These are phyloP conservation scores for Fusarium neocosmosporiellum DNA, from an alignment of 2,329 filamentous ascomycete genomes.

Conservation along the genomic window DNA sequence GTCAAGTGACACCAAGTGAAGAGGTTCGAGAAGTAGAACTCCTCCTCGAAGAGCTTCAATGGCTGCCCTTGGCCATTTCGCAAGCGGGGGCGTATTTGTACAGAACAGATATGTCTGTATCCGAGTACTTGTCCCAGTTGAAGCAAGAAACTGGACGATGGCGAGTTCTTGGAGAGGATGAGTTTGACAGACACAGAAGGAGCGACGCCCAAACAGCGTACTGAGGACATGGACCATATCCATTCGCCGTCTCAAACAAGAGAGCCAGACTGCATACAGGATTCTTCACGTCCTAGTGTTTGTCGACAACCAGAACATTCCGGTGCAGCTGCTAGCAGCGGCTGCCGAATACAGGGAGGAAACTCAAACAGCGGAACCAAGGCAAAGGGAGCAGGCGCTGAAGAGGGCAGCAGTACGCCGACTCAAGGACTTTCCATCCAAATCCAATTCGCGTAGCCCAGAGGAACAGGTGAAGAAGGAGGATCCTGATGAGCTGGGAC, in stretches of 20 bases:
- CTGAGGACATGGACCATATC: constrained; percentile 50
- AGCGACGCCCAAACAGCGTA: constrained; percentile 44
- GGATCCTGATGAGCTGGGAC: background rate
- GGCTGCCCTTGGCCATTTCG: constrained; percentile 47
- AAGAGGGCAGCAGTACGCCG: constrained; percentile 22
- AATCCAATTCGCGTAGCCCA: background rate
- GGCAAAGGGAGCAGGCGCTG: background rate
- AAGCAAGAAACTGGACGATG: constrained; percentile 35
- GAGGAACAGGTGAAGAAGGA: background rate
- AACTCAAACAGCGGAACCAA: constrained; percentile 22
- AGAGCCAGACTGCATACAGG: constrained; percentile 41
- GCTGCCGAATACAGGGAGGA: constrained; percentile 3
- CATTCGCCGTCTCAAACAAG: constrained; percentile 44
- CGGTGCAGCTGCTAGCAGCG: constrained; percentile 41
- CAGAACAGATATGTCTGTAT: constrained; percentile 35
- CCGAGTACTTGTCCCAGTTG: constrained; percentile 43
- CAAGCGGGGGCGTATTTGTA: constrained; percentile 49
- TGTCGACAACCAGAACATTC: constrained; percentile 48
- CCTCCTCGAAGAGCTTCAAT: constrained; percentile 41
- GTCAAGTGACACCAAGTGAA: background rate
- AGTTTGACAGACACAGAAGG: constrained; percentile 45
- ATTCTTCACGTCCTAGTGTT: constrained; percentile 48
- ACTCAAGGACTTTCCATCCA: constrained; percentile 50
- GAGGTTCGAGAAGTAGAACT: constrained; percentile 1
- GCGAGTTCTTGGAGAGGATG: constrained; percentile 32